Percentiles rank a stretch among this genome's conserved stretches.
Evolutionary conservation across 192 early-diverging fungal species (phyloP).

Genomic region (Coemansia sp.): DNA sequence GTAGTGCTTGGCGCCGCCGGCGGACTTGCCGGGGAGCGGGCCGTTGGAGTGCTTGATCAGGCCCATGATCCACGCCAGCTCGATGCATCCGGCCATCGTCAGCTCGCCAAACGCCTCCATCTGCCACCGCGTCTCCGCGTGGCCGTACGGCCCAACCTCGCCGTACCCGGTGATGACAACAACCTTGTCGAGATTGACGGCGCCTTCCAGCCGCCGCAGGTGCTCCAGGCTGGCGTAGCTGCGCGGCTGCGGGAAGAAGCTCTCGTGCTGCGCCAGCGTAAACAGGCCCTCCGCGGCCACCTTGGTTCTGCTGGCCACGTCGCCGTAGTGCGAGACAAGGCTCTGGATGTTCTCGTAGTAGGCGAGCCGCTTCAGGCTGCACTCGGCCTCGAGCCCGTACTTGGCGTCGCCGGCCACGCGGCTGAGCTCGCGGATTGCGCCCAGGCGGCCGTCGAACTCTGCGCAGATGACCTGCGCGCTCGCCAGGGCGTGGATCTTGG

Average conservation of each 20-base stretch:
- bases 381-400: neutral
- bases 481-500: slow-evolving; percentile 69
- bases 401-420: neutral
- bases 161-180: slow-evolving; percentile 92
- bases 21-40: neutral
- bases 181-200: slow-evolving; percentile 90
- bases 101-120: slow-evolving; percentile 82
- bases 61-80: slow-evolving; percentile 98
- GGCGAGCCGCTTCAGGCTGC: neutral
- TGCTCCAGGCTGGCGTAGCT: slow-evolving; percentile 65
- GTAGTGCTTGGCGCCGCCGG: slow-evolving; percentile 10
- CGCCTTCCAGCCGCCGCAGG: slow-evolving; percentile 64
- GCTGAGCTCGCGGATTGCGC: neutral
- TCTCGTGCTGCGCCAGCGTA: neutral
- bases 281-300: neutral
- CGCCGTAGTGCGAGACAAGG: neutral
- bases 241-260: slow-evolving; percentile 3
- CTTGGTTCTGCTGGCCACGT: neutral
- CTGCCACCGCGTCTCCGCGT: slow-evolving; percentile 92
- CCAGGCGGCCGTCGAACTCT: slow-evolving; percentile 80
- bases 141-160: slow-evolving; percentile 92
- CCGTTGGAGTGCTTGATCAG: slow-evolving; percentile 85
- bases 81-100: slow-evolving; percentile 70
- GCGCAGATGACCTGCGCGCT: slow-evolving; percentile 85
- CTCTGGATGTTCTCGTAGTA: neutral